Evolutionary conservation across 768 basidiomycete genomes (phyloP).

Genomic region (Amanita rubescens): DNA sequence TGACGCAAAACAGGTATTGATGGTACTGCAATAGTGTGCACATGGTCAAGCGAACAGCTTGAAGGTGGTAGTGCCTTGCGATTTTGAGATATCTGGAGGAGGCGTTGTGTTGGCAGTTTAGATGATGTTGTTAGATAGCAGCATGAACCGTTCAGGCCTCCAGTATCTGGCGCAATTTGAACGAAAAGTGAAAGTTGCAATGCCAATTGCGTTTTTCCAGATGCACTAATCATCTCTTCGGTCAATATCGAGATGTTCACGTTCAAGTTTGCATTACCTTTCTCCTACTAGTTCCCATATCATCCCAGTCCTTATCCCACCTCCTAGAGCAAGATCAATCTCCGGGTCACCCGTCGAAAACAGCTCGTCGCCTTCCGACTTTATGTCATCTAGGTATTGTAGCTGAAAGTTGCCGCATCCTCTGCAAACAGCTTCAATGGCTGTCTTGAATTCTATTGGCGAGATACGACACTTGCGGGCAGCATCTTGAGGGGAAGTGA

Average conservation of each 20-base stretch:
- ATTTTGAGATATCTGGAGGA: slow-evolving; percentile 55
- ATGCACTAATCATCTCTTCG: slow-evolving; percentile 47
- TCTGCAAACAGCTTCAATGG: slow-evolving; percentile 44
- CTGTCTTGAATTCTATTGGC: slow-evolving; percentile 37
- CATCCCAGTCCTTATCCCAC: slow-evolving; percentile 73
- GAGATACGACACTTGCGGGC: slow-evolving; percentile 49
- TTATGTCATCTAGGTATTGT: slow-evolving; percentile 32
- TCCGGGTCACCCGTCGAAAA: slow-evolving; percentile 69
- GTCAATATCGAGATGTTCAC: neutral
- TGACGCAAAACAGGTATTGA: slow-evolving; percentile 47
- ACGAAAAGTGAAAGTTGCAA: slow-evolving; percentile 76
- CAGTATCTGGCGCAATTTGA: slow-evolving; percentile 53
- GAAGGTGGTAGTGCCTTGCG: slow-evolving; percentile 40
- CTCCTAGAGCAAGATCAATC: slow-evolving; percentile 67
- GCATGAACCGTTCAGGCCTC: slow-evolving; percentile 57
- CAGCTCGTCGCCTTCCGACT: slow-evolving; percentile 31
- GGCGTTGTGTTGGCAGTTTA: slow-evolving; percentile 56
- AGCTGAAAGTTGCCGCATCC: slow-evolving; percentile 31
- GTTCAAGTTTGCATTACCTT: slow-evolving; percentile 47
- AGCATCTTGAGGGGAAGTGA: slow-evolving; percentile 42
- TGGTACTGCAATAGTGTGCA: slow-evolving; percentile 55
- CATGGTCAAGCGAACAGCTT: slow-evolving; percentile 35
- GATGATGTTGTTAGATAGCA: slow-evolving; percentile 77
- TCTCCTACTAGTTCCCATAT: slow-evolving; percentile 87
- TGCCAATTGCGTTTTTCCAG: slow-evolving; percentile 92